Percentiles rank a stretch among this genome's conserved stretches.
Conservation (phyloP, 768 basidiomycete species). For the Hygrophorus pudorinus region DNA sequence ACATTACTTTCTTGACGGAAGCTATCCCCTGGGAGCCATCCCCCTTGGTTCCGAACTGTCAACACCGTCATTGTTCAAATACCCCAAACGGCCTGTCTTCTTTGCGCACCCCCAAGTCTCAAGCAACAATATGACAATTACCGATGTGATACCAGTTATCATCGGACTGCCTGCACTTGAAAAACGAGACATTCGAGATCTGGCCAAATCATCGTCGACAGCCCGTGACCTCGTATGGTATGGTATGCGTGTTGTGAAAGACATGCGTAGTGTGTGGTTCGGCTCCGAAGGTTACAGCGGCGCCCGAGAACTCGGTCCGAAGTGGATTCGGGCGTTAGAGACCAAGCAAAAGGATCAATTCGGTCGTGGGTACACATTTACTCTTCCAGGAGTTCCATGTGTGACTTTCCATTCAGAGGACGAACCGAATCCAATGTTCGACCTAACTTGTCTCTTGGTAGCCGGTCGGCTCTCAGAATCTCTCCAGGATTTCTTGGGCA, state of each 20-base stretch:
- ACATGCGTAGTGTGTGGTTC: slow-evolving; percentile 66
- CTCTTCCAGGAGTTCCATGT: slow-evolving; percentile 5
- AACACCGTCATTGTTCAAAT: slow-evolving; percentile 35
- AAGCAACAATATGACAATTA: slow-evolving; percentile 17
- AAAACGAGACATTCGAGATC: slow-evolving; percentile 47
- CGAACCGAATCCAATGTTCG: slow-evolving; percentile 54
- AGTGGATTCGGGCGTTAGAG: slow-evolving; percentile 62
- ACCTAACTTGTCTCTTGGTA: slow-evolving; percentile 59
- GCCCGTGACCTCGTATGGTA: slow-evolving; percentile 68
- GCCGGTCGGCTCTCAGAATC: slow-evolving; percentile 67
- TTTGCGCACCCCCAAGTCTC: slow-evolving; percentile 32
- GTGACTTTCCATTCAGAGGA: slow-evolving; percentile 32
- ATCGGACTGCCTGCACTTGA: slow-evolving; percentile 51
- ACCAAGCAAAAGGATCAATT: slow-evolving; percentile 55
- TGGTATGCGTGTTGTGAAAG: slow-evolving; percentile 55
- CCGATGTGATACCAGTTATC: slow-evolving; percentile 31
- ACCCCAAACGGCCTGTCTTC: slow-evolving; percentile 36
- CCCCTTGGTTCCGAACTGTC: slow-evolving; percentile 22
- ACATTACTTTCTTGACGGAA: slow-evolving; percentile 66
- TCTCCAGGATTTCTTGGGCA: slow-evolving; percentile 64
- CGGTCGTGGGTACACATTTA: slow-evolving; percentile 37
- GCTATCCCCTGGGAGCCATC: slow-evolving; percentile 57
- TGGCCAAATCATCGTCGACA: slow-evolving; percentile 61
- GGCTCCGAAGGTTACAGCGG: slow-evolving; percentile 58
- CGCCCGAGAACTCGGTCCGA: slow-evolving; percentile 62